Evolutionary conservation across 345 rosid genomes (phyloP).

Genomic region (Garcia nutans): DNA sequence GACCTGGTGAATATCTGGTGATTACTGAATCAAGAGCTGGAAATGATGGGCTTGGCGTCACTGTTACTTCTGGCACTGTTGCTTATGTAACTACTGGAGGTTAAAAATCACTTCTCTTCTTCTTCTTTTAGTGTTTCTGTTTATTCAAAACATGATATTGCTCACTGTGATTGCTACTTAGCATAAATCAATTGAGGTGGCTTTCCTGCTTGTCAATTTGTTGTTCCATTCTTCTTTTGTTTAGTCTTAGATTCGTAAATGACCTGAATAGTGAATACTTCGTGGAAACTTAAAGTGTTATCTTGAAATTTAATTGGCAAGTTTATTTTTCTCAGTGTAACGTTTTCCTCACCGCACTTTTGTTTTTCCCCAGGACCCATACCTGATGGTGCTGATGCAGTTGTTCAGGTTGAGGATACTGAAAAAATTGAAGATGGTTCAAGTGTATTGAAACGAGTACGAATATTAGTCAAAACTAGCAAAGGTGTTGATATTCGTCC

Average conservation of each 20-base stretch:
- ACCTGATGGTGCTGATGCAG: conserved; percentile 97
- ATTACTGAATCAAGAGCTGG: conserved; percentile 96
- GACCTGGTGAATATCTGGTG: conserved; percentile 87
- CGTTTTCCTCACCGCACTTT: neutral
- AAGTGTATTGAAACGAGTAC: conserved; percentile 48
- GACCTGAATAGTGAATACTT: neutral
- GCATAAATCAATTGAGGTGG: neutral
- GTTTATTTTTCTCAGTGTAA: neutral
- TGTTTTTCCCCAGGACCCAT: conserved; percentile 60
- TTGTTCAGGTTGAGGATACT: conserved; percentile 95
- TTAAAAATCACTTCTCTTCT: conserved; percentile 25
- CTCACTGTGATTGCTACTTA: neutral
- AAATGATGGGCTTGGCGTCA: conserved; percentile 80
- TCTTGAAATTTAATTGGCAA: neutral
- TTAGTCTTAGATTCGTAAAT: too few relatives aligned
- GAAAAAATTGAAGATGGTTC: conserved; percentile 39
- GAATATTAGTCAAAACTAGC: conserved; percentile 56
- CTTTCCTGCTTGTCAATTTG: neutral
- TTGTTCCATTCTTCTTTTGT: neutral
- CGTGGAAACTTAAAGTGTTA: neutral
- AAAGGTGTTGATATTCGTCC: conserved; percentile 87
- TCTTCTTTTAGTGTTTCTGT: neutral
- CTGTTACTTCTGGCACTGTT: conserved; percentile 82
- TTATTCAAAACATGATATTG: neutral
- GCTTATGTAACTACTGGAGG: conserved; percentile 99